phyloP scores from a whole-genome alignment of 148 eudicot species.

The Fagopyrum tataricum region DNA sequence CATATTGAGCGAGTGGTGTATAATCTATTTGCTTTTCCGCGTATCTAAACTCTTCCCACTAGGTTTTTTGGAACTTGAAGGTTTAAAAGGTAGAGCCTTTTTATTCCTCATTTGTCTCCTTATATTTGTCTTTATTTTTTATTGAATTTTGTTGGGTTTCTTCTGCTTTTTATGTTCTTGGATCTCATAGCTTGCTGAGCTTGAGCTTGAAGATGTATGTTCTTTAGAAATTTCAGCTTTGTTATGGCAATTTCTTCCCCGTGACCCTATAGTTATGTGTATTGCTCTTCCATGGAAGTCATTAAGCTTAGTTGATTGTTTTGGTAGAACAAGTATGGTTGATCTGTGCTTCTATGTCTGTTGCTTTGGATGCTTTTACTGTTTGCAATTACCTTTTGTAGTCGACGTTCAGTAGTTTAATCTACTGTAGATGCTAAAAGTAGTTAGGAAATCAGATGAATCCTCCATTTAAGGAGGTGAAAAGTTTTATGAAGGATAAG shows the following conservation, averaged over 20 bases:
- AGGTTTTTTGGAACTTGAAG: conserved; percentile 14
- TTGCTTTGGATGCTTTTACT: background rate
- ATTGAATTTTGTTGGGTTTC: background rate
- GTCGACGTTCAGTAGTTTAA: background rate
- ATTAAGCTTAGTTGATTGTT: background rate
- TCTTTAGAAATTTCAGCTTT: background rate
- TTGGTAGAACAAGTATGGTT: background rate
- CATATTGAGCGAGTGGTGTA: conserved; percentile 10
- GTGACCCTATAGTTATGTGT: background rate
- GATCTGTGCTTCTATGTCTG: background rate
- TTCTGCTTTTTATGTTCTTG: conserved; percentile 3
- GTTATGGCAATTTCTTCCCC: background rate
- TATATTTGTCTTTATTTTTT: background rate
- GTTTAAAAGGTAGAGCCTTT: conserved; percentile 12
- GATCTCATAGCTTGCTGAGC: background rate
- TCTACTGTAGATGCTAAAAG: background rate
- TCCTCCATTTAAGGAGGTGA: background rate
- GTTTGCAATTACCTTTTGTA: background rate
- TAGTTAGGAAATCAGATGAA: background rate
- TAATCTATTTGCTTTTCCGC: background rate
- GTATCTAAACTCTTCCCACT: background rate
- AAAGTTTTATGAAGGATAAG: background rate
- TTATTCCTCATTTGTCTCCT: background rate
- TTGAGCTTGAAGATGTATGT: background rate
- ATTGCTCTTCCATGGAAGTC: background rate